Percentiles rank a stretch among this genome's conserved stretches.
Evolutionary conservation across 306 rosid genomes (phyloP).

Genomic region (Vicia faba): DNA sequence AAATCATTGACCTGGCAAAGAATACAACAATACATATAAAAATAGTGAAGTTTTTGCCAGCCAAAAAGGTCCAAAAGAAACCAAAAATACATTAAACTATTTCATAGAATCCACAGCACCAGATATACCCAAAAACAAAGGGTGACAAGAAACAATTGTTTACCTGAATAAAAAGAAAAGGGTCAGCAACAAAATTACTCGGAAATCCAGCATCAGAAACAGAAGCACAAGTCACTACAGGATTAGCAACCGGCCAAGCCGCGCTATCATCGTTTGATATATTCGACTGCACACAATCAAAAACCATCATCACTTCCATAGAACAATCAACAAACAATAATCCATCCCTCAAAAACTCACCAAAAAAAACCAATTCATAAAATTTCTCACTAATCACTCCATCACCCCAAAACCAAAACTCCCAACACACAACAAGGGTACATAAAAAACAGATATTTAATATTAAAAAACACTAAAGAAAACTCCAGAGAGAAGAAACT

Average conservation of each 20-base stretch:
- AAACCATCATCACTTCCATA: slow-evolving; percentile 33
- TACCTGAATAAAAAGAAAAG: slow-evolving; percentile 89
- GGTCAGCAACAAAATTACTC: slow-evolving; percentile 97
- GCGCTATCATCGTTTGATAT: slow-evolving; percentile 68
- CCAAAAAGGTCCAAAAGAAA: slow-evolving; percentile 23
- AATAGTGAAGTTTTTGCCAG: slow-evolving; percentile 12
- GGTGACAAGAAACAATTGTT: slow-evolving; percentile 28
- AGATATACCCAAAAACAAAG: slow-evolving; percentile 26
- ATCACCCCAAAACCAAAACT: not conserved
- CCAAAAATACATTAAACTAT: slow-evolving; percentile 4
- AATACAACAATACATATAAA: not conserved
- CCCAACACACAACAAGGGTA: not conserved
- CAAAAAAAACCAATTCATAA: not conserved
- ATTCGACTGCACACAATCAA: slow-evolving; percentile 59
- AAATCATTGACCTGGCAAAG: slow-evolving; percentile 31
- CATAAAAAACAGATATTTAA: not conserved
- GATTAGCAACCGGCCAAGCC: slow-evolving; percentile 98
- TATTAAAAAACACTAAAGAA: not conserved
- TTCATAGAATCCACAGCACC: slow-evolving; percentile 37
- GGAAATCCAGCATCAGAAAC: slow-evolving; percentile 89
- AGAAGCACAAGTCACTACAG: slow-evolving; percentile 91
- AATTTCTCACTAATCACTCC: not conserved
- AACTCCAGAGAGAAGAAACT: slow-evolving; percentile 31
- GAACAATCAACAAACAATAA: not conserved
- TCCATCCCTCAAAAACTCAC: slow-evolving; percentile 28